These are phyloP conservation scores for Gliomastix tumulicola DNA, from an alignment of 2,329 filamentous ascomycete species.

Conservation along the genomic window DNA sequence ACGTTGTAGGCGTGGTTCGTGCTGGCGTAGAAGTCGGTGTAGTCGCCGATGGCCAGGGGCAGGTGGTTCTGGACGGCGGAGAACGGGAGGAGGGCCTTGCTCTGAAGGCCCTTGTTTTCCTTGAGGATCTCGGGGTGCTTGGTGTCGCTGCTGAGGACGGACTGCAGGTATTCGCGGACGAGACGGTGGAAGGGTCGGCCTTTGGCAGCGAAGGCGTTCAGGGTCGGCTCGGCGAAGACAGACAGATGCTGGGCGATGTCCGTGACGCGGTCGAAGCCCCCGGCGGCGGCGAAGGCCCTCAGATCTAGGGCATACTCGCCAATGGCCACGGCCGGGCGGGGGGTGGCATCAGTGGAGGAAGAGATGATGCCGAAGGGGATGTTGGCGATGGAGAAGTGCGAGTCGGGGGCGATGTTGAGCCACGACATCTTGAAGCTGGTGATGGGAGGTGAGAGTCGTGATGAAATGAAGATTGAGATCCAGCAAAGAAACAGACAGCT, in stretches of 20 bases:
- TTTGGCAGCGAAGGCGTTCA: slow-evolving; percentile 35
- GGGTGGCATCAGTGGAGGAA: slow-evolving; percentile 45
- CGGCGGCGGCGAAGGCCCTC: slow-evolving; percentile 43
- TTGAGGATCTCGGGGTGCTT: slow-evolving; percentile 22
- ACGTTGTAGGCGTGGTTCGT: slow-evolving; percentile 68
- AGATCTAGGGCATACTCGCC: slow-evolving; percentile 68
- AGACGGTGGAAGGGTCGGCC: slow-evolving; percentile 63
- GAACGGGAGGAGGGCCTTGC: slow-evolving; percentile 16
- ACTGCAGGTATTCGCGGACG: slow-evolving; percentile 63
- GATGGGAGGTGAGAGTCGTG: too few species aligned
- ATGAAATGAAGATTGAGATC: too few species aligned
- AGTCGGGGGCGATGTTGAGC: slow-evolving; percentile 14
- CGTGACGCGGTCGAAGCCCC: slow-evolving; percentile 26
- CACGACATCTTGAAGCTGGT: too few species aligned
- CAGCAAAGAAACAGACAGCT: too few species aligned
- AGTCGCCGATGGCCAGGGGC: slow-evolving; percentile 73
- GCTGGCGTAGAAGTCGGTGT: slow-evolving; percentile 80
- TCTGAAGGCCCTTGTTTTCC: slow-evolving; percentile 23
- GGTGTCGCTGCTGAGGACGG: slow-evolving; percentile 49
- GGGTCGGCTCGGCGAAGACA: slow-evolving; percentile 16
- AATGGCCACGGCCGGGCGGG: slow-evolving; percentile 63
- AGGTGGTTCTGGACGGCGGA: slow-evolving; percentile 58
- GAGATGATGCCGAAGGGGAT: slow-evolving; percentile 81
- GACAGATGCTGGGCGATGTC: slow-evolving; percentile 14
- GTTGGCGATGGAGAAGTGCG: slow-evolving; percentile 66